Conservation (phyloP, 2,329 filamentous ascomycete species). For the Botrytis aclada region DNA sequence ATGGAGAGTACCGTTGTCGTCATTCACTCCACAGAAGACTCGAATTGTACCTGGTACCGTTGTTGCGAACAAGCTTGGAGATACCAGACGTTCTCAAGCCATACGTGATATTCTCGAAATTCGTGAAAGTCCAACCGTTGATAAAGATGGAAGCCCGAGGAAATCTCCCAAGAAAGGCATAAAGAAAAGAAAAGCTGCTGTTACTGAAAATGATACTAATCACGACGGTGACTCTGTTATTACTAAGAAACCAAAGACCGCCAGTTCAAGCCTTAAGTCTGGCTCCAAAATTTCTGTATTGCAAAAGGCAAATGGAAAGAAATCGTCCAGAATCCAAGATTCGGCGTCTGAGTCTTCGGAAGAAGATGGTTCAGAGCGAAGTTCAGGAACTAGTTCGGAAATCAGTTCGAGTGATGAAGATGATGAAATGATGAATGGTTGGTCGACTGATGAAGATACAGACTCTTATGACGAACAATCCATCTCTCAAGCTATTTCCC, state of each 20-base stretch:
- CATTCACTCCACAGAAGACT: not conserved
- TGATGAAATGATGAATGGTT: not conserved
- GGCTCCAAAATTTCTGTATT: not conserved
- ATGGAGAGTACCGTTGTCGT: not conserved
- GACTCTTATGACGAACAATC: conserved; percentile 3
- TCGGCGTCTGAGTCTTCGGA: not conserved
- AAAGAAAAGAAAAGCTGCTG: not conserved
- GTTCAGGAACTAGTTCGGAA: not conserved
- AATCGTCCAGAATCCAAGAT: not conserved
- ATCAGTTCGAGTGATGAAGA: not conserved
- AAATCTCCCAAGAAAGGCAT: not conserved
- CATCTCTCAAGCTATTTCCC: not conserved
- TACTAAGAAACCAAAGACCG: not conserved
- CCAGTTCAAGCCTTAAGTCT: not conserved
- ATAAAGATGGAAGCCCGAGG: not conserved
- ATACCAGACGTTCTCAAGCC: not conserved
- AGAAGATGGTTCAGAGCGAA: not conserved
- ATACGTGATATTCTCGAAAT: not conserved
- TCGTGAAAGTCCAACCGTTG: not conserved
- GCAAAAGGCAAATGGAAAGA: not conserved
- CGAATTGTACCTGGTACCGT: not conserved
- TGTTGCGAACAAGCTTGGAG: not conserved
- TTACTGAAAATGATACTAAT: not conserved
- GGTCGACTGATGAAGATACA: not conserved
- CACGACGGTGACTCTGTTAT: not conserved